Conservation (phyloP, 805 yeast species). For the Clavispora carvajalis region DNA sequence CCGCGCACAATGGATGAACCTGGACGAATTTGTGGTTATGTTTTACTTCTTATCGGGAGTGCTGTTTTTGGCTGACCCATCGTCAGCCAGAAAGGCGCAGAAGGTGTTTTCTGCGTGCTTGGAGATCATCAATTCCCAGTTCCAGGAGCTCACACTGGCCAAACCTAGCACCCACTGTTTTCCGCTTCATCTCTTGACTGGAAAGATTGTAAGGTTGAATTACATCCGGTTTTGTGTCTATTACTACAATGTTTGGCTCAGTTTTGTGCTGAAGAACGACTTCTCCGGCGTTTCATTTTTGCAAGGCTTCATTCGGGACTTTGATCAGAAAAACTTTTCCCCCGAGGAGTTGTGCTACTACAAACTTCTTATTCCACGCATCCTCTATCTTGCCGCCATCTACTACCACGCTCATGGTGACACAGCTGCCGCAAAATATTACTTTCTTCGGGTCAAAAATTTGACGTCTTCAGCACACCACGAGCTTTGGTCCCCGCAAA, state of each 20-base stretch:
- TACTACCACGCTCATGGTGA: constrained; percentile 35
- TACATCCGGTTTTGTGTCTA: constrained; percentile 19
- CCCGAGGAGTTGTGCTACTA: constrained; percentile 36
- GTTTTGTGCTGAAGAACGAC: constrained; percentile 25
- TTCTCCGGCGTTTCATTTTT: constrained; percentile 19
- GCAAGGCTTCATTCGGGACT: constrained; percentile 30
- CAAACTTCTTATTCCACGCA: constrained; percentile 30
- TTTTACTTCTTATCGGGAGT: constrained; percentile 42
- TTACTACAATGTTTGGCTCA: constrained; percentile 34
- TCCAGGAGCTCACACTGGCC: constrained; percentile 5
- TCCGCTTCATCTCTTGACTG: constrained; percentile 6
- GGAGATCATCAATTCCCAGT: constrained; percentile 7
- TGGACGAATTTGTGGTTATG: constrained; percentile 38
- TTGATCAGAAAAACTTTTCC: constrained; percentile 31
- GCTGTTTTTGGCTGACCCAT: constrained; percentile 29
- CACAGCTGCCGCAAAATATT: constrained; percentile 32
- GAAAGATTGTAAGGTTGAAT: constrained; percentile 20
- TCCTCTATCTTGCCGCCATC: constrained; percentile 37
- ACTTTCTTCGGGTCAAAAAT: constrained; percentile 31
- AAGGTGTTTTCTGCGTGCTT: constrained; percentile 34
- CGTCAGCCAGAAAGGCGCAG: constrained; percentile 29
- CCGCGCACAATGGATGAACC: constrained; percentile 37
- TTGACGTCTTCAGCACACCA: constrained; percentile 6
- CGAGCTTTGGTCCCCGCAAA: background rate
- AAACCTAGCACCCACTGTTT: constrained; percentile 2